A percentile compares a stretch with the other conserved stretches of the same genome.
Evolutionary conservation across 2,329 filamentous ascomycete species (phyloP).

Genomic region (Calonectria honghensis): DNA sequence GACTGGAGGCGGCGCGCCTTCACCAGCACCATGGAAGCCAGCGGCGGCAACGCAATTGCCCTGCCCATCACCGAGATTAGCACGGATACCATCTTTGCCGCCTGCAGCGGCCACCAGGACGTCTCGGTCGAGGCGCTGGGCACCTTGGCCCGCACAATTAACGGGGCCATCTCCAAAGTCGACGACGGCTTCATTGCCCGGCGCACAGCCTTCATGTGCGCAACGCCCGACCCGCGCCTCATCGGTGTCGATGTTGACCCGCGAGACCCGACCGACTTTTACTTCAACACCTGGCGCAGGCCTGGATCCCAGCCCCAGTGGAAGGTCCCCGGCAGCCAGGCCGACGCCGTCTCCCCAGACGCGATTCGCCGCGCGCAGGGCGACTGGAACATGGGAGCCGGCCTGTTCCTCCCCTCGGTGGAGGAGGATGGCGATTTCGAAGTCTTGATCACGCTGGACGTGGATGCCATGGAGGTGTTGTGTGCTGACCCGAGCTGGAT

Average conservation of each 20-base stretch:
- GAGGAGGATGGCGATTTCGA: slow-evolving; percentile 5
- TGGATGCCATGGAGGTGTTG: slow-evolving; percentile 18
- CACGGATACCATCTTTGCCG: not conserved
- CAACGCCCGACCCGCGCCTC: not conserved
- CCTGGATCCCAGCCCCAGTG: slow-evolving; percentile 3
- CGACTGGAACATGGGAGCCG: slow-evolving; percentile 25
- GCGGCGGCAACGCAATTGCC: slow-evolving; percentile 9
- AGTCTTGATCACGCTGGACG: slow-evolving; percentile 18
- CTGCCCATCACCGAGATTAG: not conserved
- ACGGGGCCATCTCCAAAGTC: not conserved
- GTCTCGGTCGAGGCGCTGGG: not conserved
- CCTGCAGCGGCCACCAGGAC: not conserved
- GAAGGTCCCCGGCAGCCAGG: not conserved
- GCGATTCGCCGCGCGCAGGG: slow-evolving; percentile 12
- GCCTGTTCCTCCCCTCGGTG: slow-evolving; percentile 1
- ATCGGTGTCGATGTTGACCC: slow-evolving; percentile 21
- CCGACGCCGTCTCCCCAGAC: not conserved
- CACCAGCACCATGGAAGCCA: slow-evolving; percentile 5
- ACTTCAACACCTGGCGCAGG: slow-evolving; percentile 30
- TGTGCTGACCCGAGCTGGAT: slow-evolving; percentile 22
- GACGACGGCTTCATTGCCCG: slow-evolving; percentile 9
- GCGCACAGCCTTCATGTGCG: slow-evolving; percentile 10
- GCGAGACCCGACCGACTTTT: slow-evolving; percentile 23
- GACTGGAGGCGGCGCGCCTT: slow-evolving; percentile 22
- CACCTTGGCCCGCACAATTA: not conserved